Base-by-base conservation (phyloP, 73 alveolate species). In the Loxodes magnus region DNA sequence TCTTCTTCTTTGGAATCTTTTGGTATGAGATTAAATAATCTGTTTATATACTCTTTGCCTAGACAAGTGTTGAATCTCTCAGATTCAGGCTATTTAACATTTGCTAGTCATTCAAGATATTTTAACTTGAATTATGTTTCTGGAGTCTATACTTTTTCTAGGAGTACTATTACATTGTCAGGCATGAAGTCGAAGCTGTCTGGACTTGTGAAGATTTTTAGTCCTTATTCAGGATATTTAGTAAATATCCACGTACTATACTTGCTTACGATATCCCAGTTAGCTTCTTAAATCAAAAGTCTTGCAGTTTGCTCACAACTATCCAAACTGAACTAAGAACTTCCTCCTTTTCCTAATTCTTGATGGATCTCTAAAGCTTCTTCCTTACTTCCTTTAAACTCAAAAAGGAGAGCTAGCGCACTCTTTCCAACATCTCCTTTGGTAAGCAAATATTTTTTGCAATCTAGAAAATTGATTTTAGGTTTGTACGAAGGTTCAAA, bases 11-110 rank as follows among this genome's bases (percentile, higher is more conserved):
- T 10, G 2, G 43, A 25, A 17, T 24, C 59, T 24, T 2, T 46
- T 0, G 59, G 59, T 2, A 46, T 14, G 23, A 46, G 9, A 10
- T 19, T 46, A 41, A 46, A 46, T 0, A 46, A 41, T 2, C 27
- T 46, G n/a, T 17, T 17, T 12, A 46, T 46, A 2, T 46, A 46
- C 22, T 41, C 22, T 21, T 25, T 1, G 5, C 43, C 59, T 14
- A 46, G 59, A 25, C 39, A 25, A 1, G 59, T 46, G 34, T 46
- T 37, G 60, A 21, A 46, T 2, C 59, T 46, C 27, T 46, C 59
- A 1, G 59, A n/a, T 10, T 46, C 59, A 16, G 27, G 15, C 5
- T 10, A 41, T 3, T 46, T 46, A n/a, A 46, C 39, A n/a, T 46
- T 41, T 16, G 27, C 59, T 0, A 46, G 50, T 41, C 59, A 46